Conservation (phyloP, 2,329 filamentous ascomycete species). For the Arthrobotrys megalospora region DNA sequence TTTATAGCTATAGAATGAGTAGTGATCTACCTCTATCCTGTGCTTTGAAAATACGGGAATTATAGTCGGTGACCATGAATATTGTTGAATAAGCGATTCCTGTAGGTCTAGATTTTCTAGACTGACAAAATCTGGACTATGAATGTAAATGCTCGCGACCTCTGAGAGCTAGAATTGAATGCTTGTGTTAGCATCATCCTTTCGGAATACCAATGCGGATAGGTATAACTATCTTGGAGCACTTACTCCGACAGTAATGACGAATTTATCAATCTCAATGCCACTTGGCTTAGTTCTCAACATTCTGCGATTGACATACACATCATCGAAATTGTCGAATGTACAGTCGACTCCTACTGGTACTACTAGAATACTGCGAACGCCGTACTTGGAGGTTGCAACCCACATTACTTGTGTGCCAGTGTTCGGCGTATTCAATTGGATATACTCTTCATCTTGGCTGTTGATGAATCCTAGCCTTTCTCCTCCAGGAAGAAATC, state of each 20-base stretch:
- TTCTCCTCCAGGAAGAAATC: constrained; percentile 35
- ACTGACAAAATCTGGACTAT: constrained; percentile 7
- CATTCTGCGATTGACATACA: constrained; percentile 20
- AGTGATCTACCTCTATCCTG: constrained; percentile 8
- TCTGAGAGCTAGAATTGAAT: constrained; percentile 22
- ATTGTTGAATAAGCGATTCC: constrained; percentile 35
- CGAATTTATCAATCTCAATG: constrained; percentile 15
- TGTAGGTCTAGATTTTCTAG: constrained; percentile 7
- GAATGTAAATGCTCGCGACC: constrained; percentile 13
- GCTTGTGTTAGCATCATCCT: neutral
- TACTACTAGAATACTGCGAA: constrained; percentile 12
- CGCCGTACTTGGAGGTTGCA: constrained; percentile 25
- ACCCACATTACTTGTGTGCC: constrained; percentile 16
- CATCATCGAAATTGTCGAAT: neutral
- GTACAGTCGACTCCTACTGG: neutral
- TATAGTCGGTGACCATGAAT: constrained; percentile 36
- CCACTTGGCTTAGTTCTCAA: neutral
- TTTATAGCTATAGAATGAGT: constrained; percentile 4
- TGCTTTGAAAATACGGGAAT: constrained; percentile 12
- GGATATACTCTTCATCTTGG: constrained; percentile 23
- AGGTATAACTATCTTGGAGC: neutral
- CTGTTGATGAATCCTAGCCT: constrained; percentile 25
- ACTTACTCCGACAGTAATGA: constrained; percentile 32
- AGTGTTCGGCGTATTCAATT: neutral
- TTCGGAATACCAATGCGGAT: neutral